Percentiles rank a stretch among this genome's conserved stretches.
These are phyloP conservation scores for Astragalus membranaceus DNA, from an alignment of 306 rosid genomes.

Conservation along the genomic window DNA sequence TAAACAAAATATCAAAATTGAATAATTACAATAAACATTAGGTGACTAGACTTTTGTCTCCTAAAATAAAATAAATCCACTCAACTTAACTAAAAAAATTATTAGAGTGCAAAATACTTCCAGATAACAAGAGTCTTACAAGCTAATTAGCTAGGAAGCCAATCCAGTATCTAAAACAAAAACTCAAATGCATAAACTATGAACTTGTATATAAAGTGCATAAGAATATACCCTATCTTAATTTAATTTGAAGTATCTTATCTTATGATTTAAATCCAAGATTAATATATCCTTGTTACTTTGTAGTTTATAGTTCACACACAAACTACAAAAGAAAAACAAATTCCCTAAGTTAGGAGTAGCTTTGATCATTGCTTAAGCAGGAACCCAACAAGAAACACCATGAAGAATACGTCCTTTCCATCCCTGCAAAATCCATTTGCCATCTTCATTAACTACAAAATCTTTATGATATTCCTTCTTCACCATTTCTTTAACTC, in stretches of 20 bases:
- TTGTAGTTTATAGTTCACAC: background rate
- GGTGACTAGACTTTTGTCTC: background rate
- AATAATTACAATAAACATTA: background rate
- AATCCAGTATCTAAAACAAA: background rate
- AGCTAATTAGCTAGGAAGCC: background rate
- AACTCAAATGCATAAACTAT: background rate
- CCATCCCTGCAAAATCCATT: constrained; percentile 85
- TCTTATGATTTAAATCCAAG: background rate
- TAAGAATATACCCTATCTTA: background rate
- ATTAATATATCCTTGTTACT: background rate
- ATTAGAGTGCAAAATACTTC: background rate
- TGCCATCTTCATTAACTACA: constrained; percentile 48
- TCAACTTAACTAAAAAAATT: background rate
- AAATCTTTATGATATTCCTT: constrained; percentile 64
- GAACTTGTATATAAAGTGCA: constrained; percentile 1
- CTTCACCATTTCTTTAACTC: constrained; percentile 50
- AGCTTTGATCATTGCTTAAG: constrained; percentile 16
- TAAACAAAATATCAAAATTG: background rate
- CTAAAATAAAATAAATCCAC: background rate
- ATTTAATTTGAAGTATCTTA: background rate
- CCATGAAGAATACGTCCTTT: constrained; percentile 61
- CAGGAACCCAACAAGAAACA: constrained; percentile 63
- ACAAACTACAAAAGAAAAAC: background rate
- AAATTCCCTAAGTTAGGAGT: background rate
- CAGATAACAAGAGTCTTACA: background rate